Evolutionary conservation across 352 stramenopile genomes (phyloP).

Genomic region (Globisporangium yorkense): DNA sequence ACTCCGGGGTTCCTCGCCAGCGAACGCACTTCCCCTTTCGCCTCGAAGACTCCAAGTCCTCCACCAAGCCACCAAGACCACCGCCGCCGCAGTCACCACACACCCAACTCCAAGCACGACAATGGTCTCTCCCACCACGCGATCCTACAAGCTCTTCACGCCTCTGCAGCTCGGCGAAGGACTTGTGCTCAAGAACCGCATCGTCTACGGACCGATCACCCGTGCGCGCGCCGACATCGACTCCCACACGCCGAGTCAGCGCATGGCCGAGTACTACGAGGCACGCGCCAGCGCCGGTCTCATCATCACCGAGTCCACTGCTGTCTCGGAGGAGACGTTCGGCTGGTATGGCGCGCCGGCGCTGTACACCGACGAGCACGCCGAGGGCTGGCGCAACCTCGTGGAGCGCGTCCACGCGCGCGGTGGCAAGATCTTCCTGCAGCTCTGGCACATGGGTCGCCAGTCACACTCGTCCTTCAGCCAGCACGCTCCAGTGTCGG

Average conservation of each 20-base stretch:
- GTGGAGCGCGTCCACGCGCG: constrained; percentile 41
- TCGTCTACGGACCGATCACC: background rate
- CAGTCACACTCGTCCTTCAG: constrained; percentile 28
- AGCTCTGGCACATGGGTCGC: constrained; percentile 66
- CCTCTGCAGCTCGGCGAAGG: background rate
- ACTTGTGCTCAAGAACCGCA: constrained; percentile 1
- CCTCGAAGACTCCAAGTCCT: background rate
- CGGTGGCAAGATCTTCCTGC: constrained; percentile 42
- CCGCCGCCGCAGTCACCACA: background rate
- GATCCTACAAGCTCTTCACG: background rate
- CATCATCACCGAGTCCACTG: constrained; percentile 8
- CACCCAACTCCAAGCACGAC: background rate
- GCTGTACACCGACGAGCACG: constrained; percentile 17
- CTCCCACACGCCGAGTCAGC: constrained; percentile 1
- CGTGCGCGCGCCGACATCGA: background rate
- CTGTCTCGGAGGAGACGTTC: constrained; percentile 10
- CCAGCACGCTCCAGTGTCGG: background rate
- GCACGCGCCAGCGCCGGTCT: constrained; percentile 6
- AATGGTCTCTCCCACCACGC: background rate
- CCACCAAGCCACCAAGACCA: background rate
- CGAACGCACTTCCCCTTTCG: background rate
- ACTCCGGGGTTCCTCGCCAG: background rate
- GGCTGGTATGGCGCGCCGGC: constrained; percentile 3
- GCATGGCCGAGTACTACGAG: constrained; percentile 6
- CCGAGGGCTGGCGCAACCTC: constrained; percentile 22